phyloP scores from a whole-genome alignment of 1,139 yeast genomes.

The Yamadazyma taylorii region DNA sequence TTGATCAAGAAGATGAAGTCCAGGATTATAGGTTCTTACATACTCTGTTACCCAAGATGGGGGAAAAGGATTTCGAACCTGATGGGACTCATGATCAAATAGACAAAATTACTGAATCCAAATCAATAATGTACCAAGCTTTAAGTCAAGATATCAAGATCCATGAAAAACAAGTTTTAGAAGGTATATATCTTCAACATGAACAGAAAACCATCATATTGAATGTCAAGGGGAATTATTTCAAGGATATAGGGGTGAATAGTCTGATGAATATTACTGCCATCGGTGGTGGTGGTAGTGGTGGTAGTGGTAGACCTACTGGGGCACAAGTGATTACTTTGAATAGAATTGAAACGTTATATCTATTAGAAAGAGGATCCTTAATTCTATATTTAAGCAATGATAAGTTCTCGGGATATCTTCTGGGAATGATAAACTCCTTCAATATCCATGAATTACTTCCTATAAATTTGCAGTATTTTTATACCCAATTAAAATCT shows the following conservation, averaged over 20 bases:
- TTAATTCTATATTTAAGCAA: slow-evolving; percentile 51
- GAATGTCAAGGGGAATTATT: slow-evolving; percentile 71
- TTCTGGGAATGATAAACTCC: slow-evolving; percentile 14
- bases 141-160: slow-evolving; percentile 60
- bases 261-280: too few relatives aligned
- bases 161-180: slow-evolving; percentile 46
- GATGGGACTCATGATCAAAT: slow-evolving; percentile 70
- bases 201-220: slow-evolving; percentile 37
- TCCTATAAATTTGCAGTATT: slow-evolving; percentile 62
- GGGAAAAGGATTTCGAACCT: slow-evolving; percentile 87
- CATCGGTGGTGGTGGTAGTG: too few relatives aligned
- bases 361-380: slow-evolving; percentile 82
- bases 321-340: slow-evolving; percentile 43
- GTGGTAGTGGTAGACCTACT: slow-evolving; percentile 4
- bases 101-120: slow-evolving; percentile 51
- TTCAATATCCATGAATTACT: slow-evolving; percentile 19
- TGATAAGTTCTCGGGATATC: slow-evolving; percentile 18
- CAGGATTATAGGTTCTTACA: slow-evolving; percentile 47
- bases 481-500: slow-evolving; percentile 46
- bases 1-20: slow-evolving; percentile 52
- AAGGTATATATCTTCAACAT: slow-evolving; percentile 48
- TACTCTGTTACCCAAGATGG: slow-evolving; percentile 45
- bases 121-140: slow-evolving; percentile 74
- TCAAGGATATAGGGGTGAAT: slow-evolving; percentile 64
- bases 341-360: slow-evolving; percentile 66